Evolutionary conservation across 768 basidiomycete genomes (phyloP), one percentile per base, ranked within the genome.

Genomic region (Strobilomyces echinocephalus): DNA sequence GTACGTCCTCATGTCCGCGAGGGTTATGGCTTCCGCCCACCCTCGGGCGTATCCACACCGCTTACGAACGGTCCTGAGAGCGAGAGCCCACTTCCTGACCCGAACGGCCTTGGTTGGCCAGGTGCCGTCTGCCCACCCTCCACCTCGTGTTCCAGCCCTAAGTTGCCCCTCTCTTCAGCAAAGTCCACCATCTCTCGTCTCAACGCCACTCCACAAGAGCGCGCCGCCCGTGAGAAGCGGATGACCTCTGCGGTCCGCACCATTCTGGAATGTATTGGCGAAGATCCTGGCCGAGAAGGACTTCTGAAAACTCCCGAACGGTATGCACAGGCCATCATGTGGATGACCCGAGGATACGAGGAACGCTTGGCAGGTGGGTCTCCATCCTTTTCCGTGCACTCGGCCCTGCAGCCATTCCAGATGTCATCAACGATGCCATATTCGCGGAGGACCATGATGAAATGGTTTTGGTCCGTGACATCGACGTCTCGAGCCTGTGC

Each of bases 381-480:
- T 55, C 54, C 55, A 54, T 59, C 64, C 53, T 53, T 33, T 54
- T 46, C 47, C 47, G 36, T 49, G 54, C 33, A 24, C 33, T 52
- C 36, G 35, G 46, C 54, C 54, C 56, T 65, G 21, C 50, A 60
- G 28, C 34, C 26, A 46, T 49, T 60, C 38, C 67, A 93, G 97
- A 99, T 69, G 95, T 98, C 63, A 97, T 98, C 59, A 97, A 97
- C 73, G 91, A 95, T 77, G 97, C 97, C 53, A 84, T 99, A 36
- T 99, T 99, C 68, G 87, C 92, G 41, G 97, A 99, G 71, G 93
- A 99, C 72, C 97, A 99, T 75, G 97, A 98, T 64, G 97, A 99
- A 72, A 95, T 99, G 93, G 97, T 99, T 39, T 83, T 99, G 54
- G 95, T 99, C 52, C 84, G 90, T 55, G 95, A 99, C 68, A 98